Evolutionary conservation across 208 protist genomes (phyloP), one percentile per base, ranked within the genome.

Genomic region (Trypanosoma scelopori): DNA sequence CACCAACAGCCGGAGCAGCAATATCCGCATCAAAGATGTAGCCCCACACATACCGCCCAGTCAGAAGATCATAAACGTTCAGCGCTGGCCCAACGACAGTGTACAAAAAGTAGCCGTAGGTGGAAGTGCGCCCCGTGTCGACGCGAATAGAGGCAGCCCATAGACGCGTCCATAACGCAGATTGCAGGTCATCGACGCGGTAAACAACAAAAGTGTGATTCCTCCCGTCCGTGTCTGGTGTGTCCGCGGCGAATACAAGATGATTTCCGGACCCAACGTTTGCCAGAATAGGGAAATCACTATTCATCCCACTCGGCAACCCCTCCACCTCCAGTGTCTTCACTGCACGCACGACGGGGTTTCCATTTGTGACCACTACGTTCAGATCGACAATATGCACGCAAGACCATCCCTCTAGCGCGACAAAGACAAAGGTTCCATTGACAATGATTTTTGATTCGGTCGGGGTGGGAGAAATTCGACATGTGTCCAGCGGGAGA

Each of bases 21-120:
- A 63, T 45, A n/a, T 13, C 22, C 0, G 1, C 25, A 32, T 71
- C 45, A 56, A 63, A 53, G 27, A 59, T 59, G 37, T 59, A 56
- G 12, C 43, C 45, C 65, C 65, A 71, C 15, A 50, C 65, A 32
- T 59, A 57, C 45, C 55, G 18, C 43, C 55, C 55, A n/a, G 55
- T 71, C n/a, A 71, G n/a, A 28, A 71, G 46, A 65, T 71, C 65
- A 51, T 64, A 71, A 2, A 57, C 65, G 55, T 63, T 64, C 30
- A 71, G 25, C n/a, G n/a, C 22, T 9, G 27, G 0, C 20, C n/a
- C 20, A 30, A 28, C 28, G 20, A 22, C 28, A 41, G 46, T 56
- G 39, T 65, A 71, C 11, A 71, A 23, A 30, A 71, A 63, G 46
- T 71, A 64, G 43, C 65, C 65, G 51, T 71, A 71, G 1, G 65